Percentiles rank a stretch among this genome's conserved stretches.
Conservation (phyloP, 2,329 filamentous ascomycete genomes). For the Nectriaceae sp. region DNA sequence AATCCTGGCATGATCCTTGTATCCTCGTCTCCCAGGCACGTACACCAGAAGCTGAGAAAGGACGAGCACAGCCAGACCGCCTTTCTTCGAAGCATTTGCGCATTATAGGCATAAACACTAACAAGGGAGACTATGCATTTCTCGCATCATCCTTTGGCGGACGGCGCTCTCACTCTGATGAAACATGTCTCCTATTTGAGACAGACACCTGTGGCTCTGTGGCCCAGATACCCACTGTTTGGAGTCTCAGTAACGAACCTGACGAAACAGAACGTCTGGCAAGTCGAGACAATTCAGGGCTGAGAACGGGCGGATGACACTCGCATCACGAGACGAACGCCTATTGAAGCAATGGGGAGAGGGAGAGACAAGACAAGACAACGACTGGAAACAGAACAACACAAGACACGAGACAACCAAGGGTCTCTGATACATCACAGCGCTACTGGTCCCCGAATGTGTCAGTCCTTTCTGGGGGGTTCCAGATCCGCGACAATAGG, state of each 20-base stretch:
- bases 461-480: too few species aligned
- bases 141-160: slow-evolving; percentile 23
- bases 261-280: background rate
- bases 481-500: too few species aligned
- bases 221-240: background rate
- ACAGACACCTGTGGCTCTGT: background rate
- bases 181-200: slow-evolving; percentile 9
- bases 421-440: too few species aligned
- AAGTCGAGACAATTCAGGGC: background rate
- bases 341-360: background rate
- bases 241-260: background rate
- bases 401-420: too few species aligned
- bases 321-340: background rate
- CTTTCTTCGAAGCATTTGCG: slow-evolving; percentile 13
- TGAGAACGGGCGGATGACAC: background rate
- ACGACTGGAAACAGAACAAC: too few species aligned
- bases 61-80: slow-evolving; percentile 21
- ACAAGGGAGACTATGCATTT: slow-evolving; percentile 11
- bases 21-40: background rate
- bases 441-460: too few species aligned
- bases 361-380: background rate
- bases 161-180: slow-evolving; percentile 20
- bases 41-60: background rate
- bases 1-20: background rate
- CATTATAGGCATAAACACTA: background rate